These are phyloP conservation scores for Dioscorea cayenensis DNA, from an alignment of 116 monocot genomes.

Conservation along the genomic window DNA sequence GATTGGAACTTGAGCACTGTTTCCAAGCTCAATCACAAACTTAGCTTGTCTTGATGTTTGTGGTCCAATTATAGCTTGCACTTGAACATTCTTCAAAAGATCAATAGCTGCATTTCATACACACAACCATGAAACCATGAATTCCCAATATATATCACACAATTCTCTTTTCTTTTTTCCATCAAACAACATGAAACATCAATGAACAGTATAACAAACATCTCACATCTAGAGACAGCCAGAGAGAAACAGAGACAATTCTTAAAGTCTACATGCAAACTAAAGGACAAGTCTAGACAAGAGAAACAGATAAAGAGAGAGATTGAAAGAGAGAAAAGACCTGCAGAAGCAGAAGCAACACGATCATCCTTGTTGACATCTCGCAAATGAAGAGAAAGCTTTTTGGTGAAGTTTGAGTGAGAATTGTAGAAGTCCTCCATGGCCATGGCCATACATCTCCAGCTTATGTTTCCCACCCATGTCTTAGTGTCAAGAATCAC, in stretches of 20 bases:
- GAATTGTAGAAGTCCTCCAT: slow-evolving; percentile 49
- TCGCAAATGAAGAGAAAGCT: slow-evolving; percentile 17
- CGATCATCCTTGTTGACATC: slow-evolving; percentile 17
- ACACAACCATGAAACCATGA: background rate
- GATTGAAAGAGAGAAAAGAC: slow-evolving; percentile 7
- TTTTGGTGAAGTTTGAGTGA: slow-evolving; percentile 26
- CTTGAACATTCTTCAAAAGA: slow-evolving; percentile 43
- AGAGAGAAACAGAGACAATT: too few species aligned
- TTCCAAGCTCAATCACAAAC: slow-evolving; percentile 36
- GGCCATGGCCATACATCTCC: slow-evolving; percentile 32
- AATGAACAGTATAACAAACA: too few species aligned
- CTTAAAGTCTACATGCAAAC: too few species aligned
- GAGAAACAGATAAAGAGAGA: too few species aligned
- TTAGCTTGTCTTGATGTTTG: slow-evolving; percentile 34
- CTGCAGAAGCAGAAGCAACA: slow-evolving; percentile 38
- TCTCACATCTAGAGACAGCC: too few species aligned
- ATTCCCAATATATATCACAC: background rate
- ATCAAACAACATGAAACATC: too few species aligned
- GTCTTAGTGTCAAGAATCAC: slow-evolving; percentile 32
- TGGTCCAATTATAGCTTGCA: slow-evolving; percentile 51
- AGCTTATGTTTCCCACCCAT: slow-evolving; percentile 20
- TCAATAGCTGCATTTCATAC: slow-evolving; percentile 31
- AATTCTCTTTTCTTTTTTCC: too few species aligned
- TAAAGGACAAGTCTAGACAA: too few species aligned
- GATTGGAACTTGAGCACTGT: slow-evolving; percentile 34